Evolutionary conservation across 352 stramenopile genomes (phyloP).

Genomic region (Thraustochytrium sp.): DNA sequence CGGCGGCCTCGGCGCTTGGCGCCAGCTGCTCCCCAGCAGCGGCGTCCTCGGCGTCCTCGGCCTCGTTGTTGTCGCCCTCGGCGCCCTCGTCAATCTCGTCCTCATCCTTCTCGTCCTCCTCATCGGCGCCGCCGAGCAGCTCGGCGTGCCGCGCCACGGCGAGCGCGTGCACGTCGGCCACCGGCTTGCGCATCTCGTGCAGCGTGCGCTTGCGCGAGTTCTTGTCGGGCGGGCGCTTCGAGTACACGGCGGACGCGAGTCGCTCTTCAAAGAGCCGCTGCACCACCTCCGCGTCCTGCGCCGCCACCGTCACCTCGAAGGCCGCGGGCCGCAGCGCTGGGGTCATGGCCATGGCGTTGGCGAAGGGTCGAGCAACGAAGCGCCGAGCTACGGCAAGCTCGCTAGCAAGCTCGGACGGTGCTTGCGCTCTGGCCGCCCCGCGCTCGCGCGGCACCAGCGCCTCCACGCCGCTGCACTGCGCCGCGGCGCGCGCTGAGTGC

Average conservation of each 20-base stretch:
- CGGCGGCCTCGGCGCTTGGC: too few relatives aligned
- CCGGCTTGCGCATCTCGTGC: conserved; percentile 3
- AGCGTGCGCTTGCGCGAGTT: conserved; percentile 16
- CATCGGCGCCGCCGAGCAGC: neutral
- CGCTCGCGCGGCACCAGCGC: too few relatives aligned
- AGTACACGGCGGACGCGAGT: conserved; percentile 4
- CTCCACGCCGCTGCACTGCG: too few relatives aligned
- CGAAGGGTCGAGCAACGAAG: too few relatives aligned
- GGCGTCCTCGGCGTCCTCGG: too few relatives aligned
- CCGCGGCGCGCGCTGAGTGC: too few relatives aligned
- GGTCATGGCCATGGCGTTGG: too few relatives aligned
- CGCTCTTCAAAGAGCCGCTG: neutral
- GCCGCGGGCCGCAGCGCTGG: neutral
- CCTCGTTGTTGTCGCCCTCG: neutral
- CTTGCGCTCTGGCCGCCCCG: neutral
- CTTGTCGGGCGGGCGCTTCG: conserved; percentile 11
- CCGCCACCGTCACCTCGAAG: neutral
- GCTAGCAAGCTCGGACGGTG: neutral
- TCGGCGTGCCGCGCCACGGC: neutral
- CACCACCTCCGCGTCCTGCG: neutral
- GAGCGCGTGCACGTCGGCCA: neutral
- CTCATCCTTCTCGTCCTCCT: neutral
- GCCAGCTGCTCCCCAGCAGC: too few relatives aligned
- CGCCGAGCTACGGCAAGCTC: too few relatives aligned
- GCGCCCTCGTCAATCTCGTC: neutral